Evolutionary conservation across 2,329 filamentous ascomycete genomes (phyloP), one percentile per base, ranked within the genome.

Genomic region (Trichoderma atrobrunneum): DNA sequence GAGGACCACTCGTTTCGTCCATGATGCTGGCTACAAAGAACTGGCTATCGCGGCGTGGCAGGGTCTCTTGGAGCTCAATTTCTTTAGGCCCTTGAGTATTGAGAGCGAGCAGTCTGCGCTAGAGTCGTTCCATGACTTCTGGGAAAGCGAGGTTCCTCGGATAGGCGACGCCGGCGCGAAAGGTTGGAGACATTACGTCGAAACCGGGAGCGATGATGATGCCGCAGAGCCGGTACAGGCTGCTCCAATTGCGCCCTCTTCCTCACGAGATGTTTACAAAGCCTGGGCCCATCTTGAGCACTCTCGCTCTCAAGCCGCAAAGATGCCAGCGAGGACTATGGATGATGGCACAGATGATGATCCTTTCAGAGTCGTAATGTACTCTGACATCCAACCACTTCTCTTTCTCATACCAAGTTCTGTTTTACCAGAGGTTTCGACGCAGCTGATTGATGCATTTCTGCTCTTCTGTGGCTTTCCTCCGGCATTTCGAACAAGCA

Each of bases 31-130:
- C 0, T 97, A 92, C 78, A 84, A 86, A 59, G 95, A 98, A 78
- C 84, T 93, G 34, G 91, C 93, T 1, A 84, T 93, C 3, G 93
- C 91, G 11, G 86, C 92, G 6, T 98, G 95, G 94, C 95, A 98
- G 81, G 92, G 90, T 7, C 77, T 92, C 1, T 81, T 98, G 0
- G 95, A 98, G 78, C 84, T 92, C 67, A 89, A 88, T 21, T 87
- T 94, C 72, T 89, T 89, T 61, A 84, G 85, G 3, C 90, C 92
- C 8, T n/a, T 62, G 5, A 54, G 78, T 6, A 65, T 82, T 3
- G 70, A 76, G n/a, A 61, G 77, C 54, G 74, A 76, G 2, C 69
- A 76, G 12, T 75, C 74, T n/a, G 72, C 75, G 0, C 54, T 85
- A 12, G 78, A 81, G 3, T 78, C 78, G 0, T 92, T 97, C 73